Conservation (phyloP, 768 basidiomycete genomes). For the Agaricus bisporus region DNA sequence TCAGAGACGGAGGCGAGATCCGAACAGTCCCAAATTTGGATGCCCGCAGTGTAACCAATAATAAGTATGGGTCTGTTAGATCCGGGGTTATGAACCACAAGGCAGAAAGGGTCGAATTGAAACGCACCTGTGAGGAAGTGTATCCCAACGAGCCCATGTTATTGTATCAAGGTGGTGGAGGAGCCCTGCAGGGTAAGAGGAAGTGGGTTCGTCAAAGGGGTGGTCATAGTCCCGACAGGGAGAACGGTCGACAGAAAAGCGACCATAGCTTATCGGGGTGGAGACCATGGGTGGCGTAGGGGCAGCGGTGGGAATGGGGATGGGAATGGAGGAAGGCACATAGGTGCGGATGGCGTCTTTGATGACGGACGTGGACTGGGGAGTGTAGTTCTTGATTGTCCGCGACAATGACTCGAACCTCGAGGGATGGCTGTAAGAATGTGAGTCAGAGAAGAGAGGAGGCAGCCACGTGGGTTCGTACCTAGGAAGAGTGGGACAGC, state of each 20-base stretch:
- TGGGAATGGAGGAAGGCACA: slow-evolving; percentile 42
- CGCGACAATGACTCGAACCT: slow-evolving; percentile 6
- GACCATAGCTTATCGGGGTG: background rate
- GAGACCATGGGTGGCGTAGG: slow-evolving; percentile 47
- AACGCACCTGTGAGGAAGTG: background rate
- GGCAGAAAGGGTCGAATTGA: background rate
- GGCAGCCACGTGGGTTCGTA: slow-evolving; percentile 11
- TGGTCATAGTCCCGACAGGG: too few relatives aligned
- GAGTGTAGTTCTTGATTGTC: slow-evolving; percentile 1
- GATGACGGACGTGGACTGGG: background rate
- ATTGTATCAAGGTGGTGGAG: background rate
- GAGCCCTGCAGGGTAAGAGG: too few relatives aligned
- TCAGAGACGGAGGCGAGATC: slow-evolving; percentile 40
- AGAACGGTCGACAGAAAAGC: slow-evolving; percentile 5
- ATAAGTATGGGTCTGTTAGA: slow-evolving; percentile 1
- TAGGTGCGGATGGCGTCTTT: slow-evolving; percentile 35
- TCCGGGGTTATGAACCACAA: background rate
- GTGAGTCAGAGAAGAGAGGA: slow-evolving; percentile 10
- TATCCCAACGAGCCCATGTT: slow-evolving; percentile 5
- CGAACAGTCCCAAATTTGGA: slow-evolving; percentile 62
- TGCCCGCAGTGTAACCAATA: slow-evolving; percentile 39
- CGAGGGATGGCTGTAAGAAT: background rate
- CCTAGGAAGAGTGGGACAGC: slow-evolving; percentile 17
- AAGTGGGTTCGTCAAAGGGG: too few relatives aligned
- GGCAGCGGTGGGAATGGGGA: slow-evolving; percentile 25